Conservation (phyloP, 1,284 basidiomycete genomes). For the Trichosporon faecale region DNA sequence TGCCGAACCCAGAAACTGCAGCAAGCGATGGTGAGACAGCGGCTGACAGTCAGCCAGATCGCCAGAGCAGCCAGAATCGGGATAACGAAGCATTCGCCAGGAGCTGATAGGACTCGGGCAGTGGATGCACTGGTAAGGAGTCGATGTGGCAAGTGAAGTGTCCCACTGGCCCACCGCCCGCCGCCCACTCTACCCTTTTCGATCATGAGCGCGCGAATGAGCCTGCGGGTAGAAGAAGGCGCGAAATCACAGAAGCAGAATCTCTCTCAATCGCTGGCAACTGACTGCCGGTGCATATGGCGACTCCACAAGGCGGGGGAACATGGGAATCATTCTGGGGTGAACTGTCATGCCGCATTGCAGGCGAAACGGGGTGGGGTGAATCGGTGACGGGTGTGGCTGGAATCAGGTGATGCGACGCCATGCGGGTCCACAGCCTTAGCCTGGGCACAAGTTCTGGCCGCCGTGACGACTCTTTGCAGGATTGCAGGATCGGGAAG, state of each 20-base stretch:
- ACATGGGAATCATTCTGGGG: not conserved
- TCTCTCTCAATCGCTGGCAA: not conserved
- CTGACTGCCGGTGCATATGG: not conserved
- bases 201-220: not conserved
- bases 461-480: not conserved
- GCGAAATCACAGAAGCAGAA: not conserved
- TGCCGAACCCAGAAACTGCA: not conserved
- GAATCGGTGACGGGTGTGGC: not conserved
- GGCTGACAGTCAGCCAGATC: not conserved
- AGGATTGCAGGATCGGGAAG: not conserved
- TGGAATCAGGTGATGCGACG: slow-evolving; percentile 2
- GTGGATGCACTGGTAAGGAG: not conserved
- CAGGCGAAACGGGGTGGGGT: not conserved
- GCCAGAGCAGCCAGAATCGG: not conserved
- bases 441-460: not conserved
- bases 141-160: not conserved
- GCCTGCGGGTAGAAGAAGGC: not conserved
- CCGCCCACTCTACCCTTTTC: not conserved
- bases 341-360: not conserved
- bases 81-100: not conserved
- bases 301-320: not conserved
- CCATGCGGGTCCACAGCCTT: not conserved
- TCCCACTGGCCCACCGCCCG: not conserved
- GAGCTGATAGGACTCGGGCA: not conserved
- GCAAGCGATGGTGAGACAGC: too few relatives aligned